phyloP scores from a whole-genome alignment of 148 eudicot species.

The Nepenthes mirabilis region DNA sequence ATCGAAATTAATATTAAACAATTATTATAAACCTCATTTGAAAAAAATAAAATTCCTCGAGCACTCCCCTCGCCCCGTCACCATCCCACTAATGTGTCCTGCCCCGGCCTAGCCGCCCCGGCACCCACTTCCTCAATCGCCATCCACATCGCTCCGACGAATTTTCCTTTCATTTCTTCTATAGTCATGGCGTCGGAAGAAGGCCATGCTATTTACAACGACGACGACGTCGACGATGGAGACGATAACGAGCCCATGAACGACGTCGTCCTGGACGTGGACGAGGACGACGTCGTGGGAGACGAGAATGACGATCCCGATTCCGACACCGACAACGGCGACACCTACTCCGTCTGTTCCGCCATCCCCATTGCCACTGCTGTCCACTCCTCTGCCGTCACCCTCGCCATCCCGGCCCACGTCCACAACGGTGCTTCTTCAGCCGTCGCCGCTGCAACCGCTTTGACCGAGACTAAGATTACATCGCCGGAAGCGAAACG shows the following conservation, averaged over 20 bases:
- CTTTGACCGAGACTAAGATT: neutral
- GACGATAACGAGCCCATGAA: constrained; percentile 26
- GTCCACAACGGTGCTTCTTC: constrained; percentile 2
- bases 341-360: constrained; percentile 2
- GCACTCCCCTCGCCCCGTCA: no score
- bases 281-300: constrained; percentile 3
- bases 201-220: constrained; percentile 19
- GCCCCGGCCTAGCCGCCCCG: no score
- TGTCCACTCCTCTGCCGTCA: constrained; percentile 8
- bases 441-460: neutral
- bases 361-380: neutral
- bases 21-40: no score
- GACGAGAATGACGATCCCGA: constrained; percentile 6
- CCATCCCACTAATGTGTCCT: no score
- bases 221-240: constrained; percentile 43
- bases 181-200: constrained; percentile 17
- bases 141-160: neutral
- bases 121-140: neutral
- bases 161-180: no score
- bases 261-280: constrained; percentile 22
- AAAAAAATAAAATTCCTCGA: no score
- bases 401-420: constrained; percentile 3
- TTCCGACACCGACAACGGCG: constrained; percentile 17
- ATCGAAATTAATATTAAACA: no score
- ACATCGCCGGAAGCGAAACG: constrained; percentile 4